A percentile compares a stretch with the other conserved stretches of the same genome.
Evolutionary conservation across 371 early-diverging fungal genomes (phyloP).

Genomic region (Syncephalastrum racemosum): DNA sequence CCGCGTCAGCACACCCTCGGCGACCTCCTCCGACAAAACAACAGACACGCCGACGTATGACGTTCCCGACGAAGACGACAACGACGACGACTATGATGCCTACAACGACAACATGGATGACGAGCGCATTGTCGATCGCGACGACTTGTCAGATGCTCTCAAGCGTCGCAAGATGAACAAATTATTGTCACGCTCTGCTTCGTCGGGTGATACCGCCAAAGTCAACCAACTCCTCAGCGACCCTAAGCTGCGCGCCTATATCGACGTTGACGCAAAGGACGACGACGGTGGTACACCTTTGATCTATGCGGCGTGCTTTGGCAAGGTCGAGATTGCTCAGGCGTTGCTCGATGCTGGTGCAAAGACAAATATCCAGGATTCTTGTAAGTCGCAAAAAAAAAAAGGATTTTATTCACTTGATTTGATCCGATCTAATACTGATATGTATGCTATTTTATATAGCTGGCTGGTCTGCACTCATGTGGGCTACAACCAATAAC

Average conservation of each 20-base stretch:
- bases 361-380: constrained; percentile 73
- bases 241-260: constrained; percentile 49
- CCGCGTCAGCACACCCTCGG: constrained; percentile 20
- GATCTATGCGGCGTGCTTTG: constrained; percentile 88
- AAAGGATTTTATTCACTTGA: constrained; percentile 1
- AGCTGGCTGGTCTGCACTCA: constrained; percentile 91
- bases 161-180: constrained; percentile 49
- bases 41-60: constrained; percentile 15
- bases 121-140: constrained; percentile 9
- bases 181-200: constrained; percentile 57
- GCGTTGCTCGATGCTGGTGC: constrained; percentile 76
- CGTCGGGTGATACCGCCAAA: constrained; percentile 93
- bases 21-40: constrained; percentile 16
- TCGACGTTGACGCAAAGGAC: constrained; percentile 80
- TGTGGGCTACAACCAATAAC: constrained; percentile 91
- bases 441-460: constrained; percentile 5
- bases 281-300: constrained; percentile 84
- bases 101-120: constrained; percentile 10
- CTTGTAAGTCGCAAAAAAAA: constrained; percentile 53
- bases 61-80: constrained; percentile 13
- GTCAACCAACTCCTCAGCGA: constrained; percentile 66
- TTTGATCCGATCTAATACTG: background rate
- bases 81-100: constrained; percentile 7
- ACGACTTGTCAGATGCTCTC: constrained; percentile 32
- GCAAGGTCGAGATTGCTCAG: constrained; percentile 67